Conservation (phyloP, 192 early-diverging fungal genomes). For the Piromyces sp. region DNA sequence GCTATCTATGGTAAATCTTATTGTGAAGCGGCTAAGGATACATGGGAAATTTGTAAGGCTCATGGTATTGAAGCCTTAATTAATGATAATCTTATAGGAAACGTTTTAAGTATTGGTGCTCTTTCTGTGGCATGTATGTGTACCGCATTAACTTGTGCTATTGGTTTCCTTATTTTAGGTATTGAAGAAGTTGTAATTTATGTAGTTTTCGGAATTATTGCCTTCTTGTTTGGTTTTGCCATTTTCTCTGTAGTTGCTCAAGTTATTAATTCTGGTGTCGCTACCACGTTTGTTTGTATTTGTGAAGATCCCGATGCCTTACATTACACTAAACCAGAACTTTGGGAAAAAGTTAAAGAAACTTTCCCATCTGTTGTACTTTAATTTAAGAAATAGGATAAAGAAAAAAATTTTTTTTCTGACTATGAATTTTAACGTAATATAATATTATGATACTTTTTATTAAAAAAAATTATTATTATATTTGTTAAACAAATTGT, state of each 20-base stretch:
- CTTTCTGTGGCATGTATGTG: conserved; percentile 26
- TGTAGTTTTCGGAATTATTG: conserved; percentile 18
- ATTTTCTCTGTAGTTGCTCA: conserved; percentile 64
- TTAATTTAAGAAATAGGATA: not conserved
- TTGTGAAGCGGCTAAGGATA: conserved; percentile 20
- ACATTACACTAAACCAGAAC: conserved; percentile 32
- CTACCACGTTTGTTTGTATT: conserved; percentile 87
- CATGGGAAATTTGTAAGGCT: conserved; percentile 64
- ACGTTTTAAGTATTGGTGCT: conserved; percentile 66
- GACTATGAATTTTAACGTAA: too few species aligned
- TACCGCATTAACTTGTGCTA: not conserved
- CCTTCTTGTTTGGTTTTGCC: conserved; percentile 61
- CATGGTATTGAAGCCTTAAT: conserved; percentile 36
- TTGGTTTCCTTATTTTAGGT: not conserved
- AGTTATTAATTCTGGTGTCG: conserved; percentile 66
- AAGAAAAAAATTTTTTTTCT: too few species aligned
- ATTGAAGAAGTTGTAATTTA: not conserved
- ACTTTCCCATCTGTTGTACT: conserved; percentile 7
- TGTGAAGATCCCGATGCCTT: conserved; percentile 64
- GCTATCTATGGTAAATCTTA: conserved; percentile 63
- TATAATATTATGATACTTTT: too few species aligned
- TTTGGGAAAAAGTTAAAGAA: conserved; percentile 21
- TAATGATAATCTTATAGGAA: conserved; percentile 80
- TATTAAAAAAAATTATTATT: too few species aligned
- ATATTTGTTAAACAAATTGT: too few species aligned